Base-by-base conservation (phyloP, 495 filamentous ascomycete species). In the Penicillium daleae region DNA sequence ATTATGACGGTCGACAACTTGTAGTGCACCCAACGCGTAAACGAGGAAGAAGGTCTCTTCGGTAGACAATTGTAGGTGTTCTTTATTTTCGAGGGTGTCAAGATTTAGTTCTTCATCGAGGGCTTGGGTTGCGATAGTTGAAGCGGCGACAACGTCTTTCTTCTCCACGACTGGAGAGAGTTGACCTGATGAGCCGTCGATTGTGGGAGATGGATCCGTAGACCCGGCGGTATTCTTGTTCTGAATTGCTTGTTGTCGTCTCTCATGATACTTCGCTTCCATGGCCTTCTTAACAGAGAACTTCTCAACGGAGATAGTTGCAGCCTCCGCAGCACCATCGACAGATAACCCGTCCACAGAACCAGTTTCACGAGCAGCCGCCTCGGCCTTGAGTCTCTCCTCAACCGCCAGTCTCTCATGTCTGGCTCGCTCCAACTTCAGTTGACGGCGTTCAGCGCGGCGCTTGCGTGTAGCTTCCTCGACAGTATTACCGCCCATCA, bases 21-120 rank as follows among this genome's bases (percentile, higher is more conserved):
- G 74, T 26, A 99, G 81, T n/a, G 84, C 84, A 8, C 95, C 94
- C 2, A 99, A 81, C 2, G 82, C 87, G 71, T 93, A 99, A 13
- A 81, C 79, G 5, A 99, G 83, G 76, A 97, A 99, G 77, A 98
- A 96, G 3, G 92, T 87, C 78, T 99, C 95, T 71, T 97, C 94
- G 3, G 88, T 84, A 8, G 89, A 90, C 21, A 98, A 80, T 70
- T 99, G 95, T 32, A 97, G 87, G 68, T 97, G 93, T 64, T 99
- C 95, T 76, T 93, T 86, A 70, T 97, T 87, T 50, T 82, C 66
- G 42, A 96, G 78, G 0, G 55, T 37, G 29, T 71, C 72, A 27
- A 69, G 63, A 46, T 70, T 71, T 52, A 31, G 75, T 69, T 61
- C 77, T 76, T 67, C 62, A 6, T 69, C 66, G 8, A 68, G 56